Evolutionary conservation across 306 rosid species (phyloP).

Genomic region (Calophaca sinica): DNA sequence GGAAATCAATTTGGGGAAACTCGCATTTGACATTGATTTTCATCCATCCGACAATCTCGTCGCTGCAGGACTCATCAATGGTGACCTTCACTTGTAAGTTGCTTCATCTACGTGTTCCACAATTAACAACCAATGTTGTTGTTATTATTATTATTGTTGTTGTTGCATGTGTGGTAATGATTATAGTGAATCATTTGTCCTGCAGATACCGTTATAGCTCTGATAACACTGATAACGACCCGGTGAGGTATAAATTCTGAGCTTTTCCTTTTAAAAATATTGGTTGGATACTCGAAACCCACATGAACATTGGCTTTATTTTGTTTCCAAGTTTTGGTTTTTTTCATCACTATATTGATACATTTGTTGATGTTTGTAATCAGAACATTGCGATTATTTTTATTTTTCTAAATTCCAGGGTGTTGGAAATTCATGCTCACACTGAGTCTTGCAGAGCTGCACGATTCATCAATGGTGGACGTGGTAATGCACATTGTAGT

Average conservation of each 20-base stretch:
- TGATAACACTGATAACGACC: slow-evolving; percentile 55
- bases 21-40: slow-evolving; percentile 81
- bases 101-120: not conserved
- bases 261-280: not conserved
- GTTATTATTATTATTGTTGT: not conserved
- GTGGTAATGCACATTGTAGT: slow-evolving; percentile 54
- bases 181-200: not conserved
- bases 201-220: slow-evolving; percentile 67
- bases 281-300: slow-evolving; percentile 2
- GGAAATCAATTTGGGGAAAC: slow-evolving; percentile 76
- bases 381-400: not conserved
- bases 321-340: slow-evolving; percentile 10
- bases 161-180: not conserved
- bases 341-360: not conserved
- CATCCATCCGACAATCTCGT: slow-evolving; percentile 74
- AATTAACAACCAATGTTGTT: not conserved
- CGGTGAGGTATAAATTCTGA: slow-evolving; percentile 61
- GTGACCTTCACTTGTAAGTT: slow-evolving; percentile 73
- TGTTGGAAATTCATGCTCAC: slow-evolving; percentile 81
- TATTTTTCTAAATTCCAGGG: slow-evolving; percentile 45
- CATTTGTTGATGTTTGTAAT: not conserved
- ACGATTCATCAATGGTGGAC: slow-evolving; percentile 78
- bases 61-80: slow-evolving; percentile 68
- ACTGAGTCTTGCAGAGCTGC: slow-evolving; percentile 83
- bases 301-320: not conserved